These are phyloP conservation scores for Polytrichum commune DNA, from an alignment of 225 moss, liverwort and hornwort species.

Conservation along the genomic window DNA sequence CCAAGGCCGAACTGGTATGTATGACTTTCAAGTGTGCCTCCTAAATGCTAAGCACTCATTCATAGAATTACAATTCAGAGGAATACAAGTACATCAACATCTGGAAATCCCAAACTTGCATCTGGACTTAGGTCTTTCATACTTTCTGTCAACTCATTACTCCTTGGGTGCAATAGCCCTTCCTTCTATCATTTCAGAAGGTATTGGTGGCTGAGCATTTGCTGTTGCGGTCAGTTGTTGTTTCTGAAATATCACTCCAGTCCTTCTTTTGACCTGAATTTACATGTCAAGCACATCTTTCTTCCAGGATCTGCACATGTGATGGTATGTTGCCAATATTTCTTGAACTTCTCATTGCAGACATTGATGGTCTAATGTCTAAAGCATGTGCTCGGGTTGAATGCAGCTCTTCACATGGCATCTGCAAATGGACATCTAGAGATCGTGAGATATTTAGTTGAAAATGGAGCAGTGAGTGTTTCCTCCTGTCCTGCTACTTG, in stretches of 20 bases:
- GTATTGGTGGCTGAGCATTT: too few relatives aligned
- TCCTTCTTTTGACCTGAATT: too few relatives aligned
- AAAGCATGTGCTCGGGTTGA: slow-evolving; percentile 1
- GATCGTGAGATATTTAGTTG: slow-evolving; percentile 44
- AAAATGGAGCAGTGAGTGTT: slow-evolving; percentile 52
- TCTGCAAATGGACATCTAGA: slow-evolving; percentile 66
- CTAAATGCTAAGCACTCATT: too few relatives aligned
- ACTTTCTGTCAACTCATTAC: not conserved
- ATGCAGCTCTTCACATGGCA: slow-evolving; percentile 67
- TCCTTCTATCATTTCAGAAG: too few relatives aligned
- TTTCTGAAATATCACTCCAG: too few relatives aligned
- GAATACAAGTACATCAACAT: not conserved
- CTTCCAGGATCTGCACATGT: too few relatives aligned
- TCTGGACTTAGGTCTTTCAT: not conserved
- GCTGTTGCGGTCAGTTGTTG: too few relatives aligned
- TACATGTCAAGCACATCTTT: too few relatives aligned
- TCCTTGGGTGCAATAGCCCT: too few relatives aligned
- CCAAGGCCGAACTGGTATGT: slow-evolving; percentile 68
- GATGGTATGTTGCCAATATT: not conserved
- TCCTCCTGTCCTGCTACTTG: too few relatives aligned
- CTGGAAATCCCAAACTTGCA: not conserved
- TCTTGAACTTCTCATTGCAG: not conserved
- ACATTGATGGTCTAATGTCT: too few relatives aligned
- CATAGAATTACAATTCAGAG: not conserved
- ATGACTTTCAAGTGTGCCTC: not conserved